phyloP scores from a whole-genome alignment of 2,329 filamentous ascomycete species.

The Cyclaneusma minus region DNA sequence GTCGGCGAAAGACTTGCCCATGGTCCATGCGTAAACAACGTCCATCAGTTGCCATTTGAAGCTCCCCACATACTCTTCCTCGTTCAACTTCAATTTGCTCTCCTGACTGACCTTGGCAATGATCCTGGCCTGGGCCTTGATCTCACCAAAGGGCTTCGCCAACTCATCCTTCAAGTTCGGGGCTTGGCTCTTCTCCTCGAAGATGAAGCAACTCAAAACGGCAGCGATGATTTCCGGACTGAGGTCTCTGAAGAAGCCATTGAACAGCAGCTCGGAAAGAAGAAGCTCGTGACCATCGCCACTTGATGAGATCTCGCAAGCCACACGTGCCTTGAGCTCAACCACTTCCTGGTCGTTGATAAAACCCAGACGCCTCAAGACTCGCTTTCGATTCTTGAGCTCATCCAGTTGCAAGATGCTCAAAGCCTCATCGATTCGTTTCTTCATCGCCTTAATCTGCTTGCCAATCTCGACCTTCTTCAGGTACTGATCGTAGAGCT shows the following conservation, averaged over 20 bases:
- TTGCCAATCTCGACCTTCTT: slow-evolving; percentile 61
- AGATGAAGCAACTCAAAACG: slow-evolving; percentile 85
- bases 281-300: slow-evolving; percentile 77
- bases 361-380: slow-evolving; percentile 84
- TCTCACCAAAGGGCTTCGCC: slow-evolving; percentile 69
- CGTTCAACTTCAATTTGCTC: slow-evolving; percentile 85
- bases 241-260: slow-evolving; percentile 95
- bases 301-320: slow-evolving; percentile 89
- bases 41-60: slow-evolving; percentile 97
- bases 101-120: slow-evolving; percentile 91
- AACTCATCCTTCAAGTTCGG: slow-evolving; percentile 68
- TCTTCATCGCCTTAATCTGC: slow-evolving; percentile 79
- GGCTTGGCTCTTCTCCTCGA: slow-evolving; percentile 86
- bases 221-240: slow-evolving; percentile 77
- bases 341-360: slow-evolving; percentile 94
- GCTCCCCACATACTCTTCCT: slow-evolving; percentile 79
- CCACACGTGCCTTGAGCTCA: slow-evolving; percentile 90
- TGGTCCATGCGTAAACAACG: slow-evolving; percentile 82
- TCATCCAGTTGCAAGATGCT: slow-evolving; percentile 90
- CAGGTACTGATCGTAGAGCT: slow-evolving; percentile 76
- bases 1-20: slow-evolving; percentile 77
- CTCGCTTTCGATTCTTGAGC: slow-evolving; percentile 88
- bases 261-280: slow-evolving; percentile 84
- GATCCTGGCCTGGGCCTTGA: slow-evolving; percentile 72
- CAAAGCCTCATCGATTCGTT: slow-evolving; percentile 69